phyloP scores from a whole-genome alignment of 2,329 filamentous ascomycete genomes.

The Pseudocercospora cruenta region DNA sequence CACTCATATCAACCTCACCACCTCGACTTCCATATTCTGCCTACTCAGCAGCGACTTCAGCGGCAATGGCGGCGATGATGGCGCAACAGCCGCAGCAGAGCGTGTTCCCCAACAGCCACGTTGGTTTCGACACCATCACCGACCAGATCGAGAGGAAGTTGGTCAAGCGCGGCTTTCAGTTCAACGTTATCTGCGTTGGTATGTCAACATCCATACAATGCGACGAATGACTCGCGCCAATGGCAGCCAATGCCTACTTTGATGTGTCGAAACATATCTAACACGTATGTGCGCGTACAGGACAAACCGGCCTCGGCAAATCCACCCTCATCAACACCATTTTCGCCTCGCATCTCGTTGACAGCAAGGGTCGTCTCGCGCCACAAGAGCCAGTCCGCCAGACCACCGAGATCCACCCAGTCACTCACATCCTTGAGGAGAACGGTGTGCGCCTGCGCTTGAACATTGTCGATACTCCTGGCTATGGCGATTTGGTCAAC shows the following conservation, averaged over 20 bases:
- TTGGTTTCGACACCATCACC: conserved; percentile 99
- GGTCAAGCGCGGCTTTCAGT: conserved; percentile 98
- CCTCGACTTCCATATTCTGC: background rate
- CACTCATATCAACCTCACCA: background rate
- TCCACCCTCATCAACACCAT: conserved; percentile 99
- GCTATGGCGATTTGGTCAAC: conserved; percentile 98
- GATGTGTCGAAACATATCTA: conserved; percentile 3
- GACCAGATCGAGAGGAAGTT: conserved; percentile 99
- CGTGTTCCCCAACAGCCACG: conserved; percentile 92
- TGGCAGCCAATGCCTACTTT: conserved; percentile 5
- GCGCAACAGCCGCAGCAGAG: conserved; percentile 60
- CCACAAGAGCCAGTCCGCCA: conserved; percentile 92
- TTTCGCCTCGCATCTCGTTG: conserved; percentile 98
- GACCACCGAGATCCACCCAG: conserved; percentile 97
- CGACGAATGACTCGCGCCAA: conserved; percentile 7
- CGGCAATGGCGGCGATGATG: conserved; percentile 29
- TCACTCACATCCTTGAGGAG: conserved; percentile 98
- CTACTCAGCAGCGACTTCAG: conserved; percentile 8
- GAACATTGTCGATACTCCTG: conserved; percentile 98
- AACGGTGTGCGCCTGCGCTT: conserved; percentile 95
- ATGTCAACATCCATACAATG: conserved; percentile 51
- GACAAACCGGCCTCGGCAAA: conserved; percentile 97
- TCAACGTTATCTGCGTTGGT: conserved; percentile 99
- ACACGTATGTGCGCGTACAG: conserved; percentile 52
- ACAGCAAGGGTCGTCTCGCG: conserved; percentile 92